Evolutionary conservation across 192 early-diverging fungal species (phyloP).

Genomic region (Geosiphon pyriformis): DNA sequence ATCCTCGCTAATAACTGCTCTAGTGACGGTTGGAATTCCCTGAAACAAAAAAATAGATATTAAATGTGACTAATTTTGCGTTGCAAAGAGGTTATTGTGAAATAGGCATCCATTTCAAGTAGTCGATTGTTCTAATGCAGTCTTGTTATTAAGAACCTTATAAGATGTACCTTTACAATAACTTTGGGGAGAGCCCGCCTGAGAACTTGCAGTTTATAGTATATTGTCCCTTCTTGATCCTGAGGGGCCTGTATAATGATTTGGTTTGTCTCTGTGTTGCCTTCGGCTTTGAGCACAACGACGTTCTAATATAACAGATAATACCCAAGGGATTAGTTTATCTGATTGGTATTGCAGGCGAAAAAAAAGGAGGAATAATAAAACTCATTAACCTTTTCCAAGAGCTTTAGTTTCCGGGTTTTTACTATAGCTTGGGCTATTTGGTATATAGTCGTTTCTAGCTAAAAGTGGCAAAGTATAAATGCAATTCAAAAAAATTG

Average conservation of each 20-base stretch:
- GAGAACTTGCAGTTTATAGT: conserved; percentile 72
- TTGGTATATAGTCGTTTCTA: conserved; percentile 75
- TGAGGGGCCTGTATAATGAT: conserved; percentile 61
- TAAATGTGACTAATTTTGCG: no score
- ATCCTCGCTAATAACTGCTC: conserved; percentile 80
- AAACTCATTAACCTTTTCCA: no score
- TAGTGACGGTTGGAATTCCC: conserved; percentile 75
- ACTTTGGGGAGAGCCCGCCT: conserved; percentile 84
- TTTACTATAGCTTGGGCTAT: conserved; percentile 75
- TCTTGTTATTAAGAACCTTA: background rate
- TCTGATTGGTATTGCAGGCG: no score
- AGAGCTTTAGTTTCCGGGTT: conserved; percentile 86
- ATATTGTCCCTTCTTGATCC: conserved; percentile 55
- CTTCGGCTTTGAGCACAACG: conserved; percentile 46
- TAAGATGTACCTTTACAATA: conserved; percentile 62
- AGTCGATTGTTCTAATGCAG: no score
- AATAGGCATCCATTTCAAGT: no score
- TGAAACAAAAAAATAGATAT: conserved; percentile 31
- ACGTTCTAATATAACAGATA: conserved; percentile 43
- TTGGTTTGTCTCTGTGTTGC: conserved; percentile 24
- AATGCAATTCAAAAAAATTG: conserved; percentile 7
- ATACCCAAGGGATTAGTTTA: background rate
- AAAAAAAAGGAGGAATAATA: no score
- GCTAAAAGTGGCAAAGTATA: conserved; percentile 35
- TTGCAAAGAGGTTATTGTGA: no score